These are phyloP conservation scores for Peronosclerospora sorghi DNA, from an alignment of 352 stramenopile species.

Conservation along the genomic window DNA sequence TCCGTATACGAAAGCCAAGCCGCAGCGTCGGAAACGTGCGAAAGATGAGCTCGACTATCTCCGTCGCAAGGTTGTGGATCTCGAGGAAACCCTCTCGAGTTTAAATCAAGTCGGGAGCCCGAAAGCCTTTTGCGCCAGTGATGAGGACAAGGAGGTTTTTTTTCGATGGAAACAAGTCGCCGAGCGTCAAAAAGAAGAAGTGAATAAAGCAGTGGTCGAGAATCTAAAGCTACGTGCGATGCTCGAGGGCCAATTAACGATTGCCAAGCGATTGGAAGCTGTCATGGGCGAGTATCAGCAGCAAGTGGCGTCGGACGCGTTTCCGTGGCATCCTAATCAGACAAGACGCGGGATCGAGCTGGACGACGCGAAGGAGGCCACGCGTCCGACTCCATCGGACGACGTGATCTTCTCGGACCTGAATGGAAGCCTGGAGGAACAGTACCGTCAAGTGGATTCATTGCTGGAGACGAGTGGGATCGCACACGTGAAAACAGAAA, in stretches of 20 bases:
- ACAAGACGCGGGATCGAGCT: slow-evolving; percentile 1
- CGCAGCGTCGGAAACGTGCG: slow-evolving; percentile 16
- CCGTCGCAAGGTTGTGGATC: slow-evolving; percentile 12
- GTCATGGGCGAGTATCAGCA: slow-evolving; percentile 16
- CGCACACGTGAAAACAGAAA: slow-evolving; percentile 5
- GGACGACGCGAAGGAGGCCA: not conserved
- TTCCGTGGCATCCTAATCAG: slow-evolving; percentile 13
- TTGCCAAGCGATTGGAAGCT: slow-evolving; percentile 16
- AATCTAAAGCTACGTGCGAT: slow-evolving; percentile 15
- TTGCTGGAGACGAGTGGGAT: slow-evolving; percentile 10
- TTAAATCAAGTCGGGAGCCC: not conserved
- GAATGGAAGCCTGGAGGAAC: slow-evolving; percentile 15
- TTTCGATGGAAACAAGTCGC: slow-evolving; percentile 14
- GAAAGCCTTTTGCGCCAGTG: slow-evolving; percentile 2
- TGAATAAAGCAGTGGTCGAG: slow-evolving; percentile 7
- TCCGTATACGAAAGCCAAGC: slow-evolving; percentile 14
- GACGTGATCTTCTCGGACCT: slow-evolving; percentile 22
- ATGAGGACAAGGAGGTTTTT: slow-evolving; percentile 17
- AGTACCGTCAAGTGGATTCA: slow-evolving; percentile 15
- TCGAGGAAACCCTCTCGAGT: slow-evolving; percentile 15
- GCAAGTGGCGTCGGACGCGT: slow-evolving; percentile 1
- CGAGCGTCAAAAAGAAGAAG: slow-evolving; percentile 9
- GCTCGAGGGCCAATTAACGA: slow-evolving; percentile 14
- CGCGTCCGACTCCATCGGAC: slow-evolving; percentile 9
- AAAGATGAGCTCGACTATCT: slow-evolving; percentile 28